Evolutionary conservation across 441 rosid species (phyloP), one percentile per base, ranked within the genome.

Genomic region (Gossypium davidsonii): DNA sequence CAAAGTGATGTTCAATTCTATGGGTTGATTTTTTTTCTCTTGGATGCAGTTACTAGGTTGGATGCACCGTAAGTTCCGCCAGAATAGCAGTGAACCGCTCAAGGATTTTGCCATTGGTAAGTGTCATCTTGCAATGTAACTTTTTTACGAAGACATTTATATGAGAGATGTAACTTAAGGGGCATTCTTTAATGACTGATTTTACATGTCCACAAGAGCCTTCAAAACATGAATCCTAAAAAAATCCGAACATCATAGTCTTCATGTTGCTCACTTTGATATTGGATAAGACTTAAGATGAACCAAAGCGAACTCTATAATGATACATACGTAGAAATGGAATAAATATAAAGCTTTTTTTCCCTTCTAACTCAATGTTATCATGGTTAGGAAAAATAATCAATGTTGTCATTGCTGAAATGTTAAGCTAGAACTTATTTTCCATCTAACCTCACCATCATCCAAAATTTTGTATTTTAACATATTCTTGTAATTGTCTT

Each of bases 61-160:
- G 97, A 89, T 91, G 97, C 94, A 91, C 80, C 88, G 94, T 0
- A 91, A 91, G 81, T 84, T 88, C 44, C 82, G 94, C 72, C 94
- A 88, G 64, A 85, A 86, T 72, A 83, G 85, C 76, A 70, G 81
- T 31, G 92, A 89, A 71, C 80, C 85, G 3, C 70, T 85, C 73
- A 89, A 85, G 77, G 97, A 91, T 79, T 85, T 87, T 73, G 79
- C 82, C 64, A 56, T 81, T 21, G 93, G 97, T 91, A 82, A 81
- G 85, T 73, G 59, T 42, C 31, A 39, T 39, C 73, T 61, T 17
- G 23, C 74, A 57, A 23, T 69, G 26, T 6, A 48, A n/a, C 31
- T 60, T 42, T 67, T 37, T 26, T 68, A 42, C 66, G 14, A 2
- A 46, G 17, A 52, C 65, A 48, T 72, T 46, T 26, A 49, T 15